Evolutionary conservation across 139 green algal genomes (phyloP).

Genomic region (Pycnococcus provasolii): DNA sequence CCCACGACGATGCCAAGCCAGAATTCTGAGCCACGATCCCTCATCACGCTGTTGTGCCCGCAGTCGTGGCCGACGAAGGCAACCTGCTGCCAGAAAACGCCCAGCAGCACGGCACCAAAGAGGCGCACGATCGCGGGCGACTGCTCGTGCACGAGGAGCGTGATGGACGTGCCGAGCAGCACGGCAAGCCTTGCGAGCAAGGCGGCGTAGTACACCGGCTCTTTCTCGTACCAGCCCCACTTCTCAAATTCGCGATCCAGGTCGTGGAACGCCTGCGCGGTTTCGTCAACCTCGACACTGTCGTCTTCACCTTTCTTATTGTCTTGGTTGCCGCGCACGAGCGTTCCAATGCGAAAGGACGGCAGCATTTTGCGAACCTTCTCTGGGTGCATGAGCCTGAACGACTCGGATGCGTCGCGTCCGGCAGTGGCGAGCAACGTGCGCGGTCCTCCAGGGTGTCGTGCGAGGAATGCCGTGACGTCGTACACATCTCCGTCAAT

Average conservation of each 20-base stretch:
- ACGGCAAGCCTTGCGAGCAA: neutral
- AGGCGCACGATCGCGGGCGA: slow-evolving; percentile 9
- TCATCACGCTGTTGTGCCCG: slow-evolving; percentile 22
- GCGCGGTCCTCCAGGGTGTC: slow-evolving; percentile 2
- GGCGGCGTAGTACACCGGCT: neutral
- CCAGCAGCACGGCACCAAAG: slow-evolving; percentile 24
- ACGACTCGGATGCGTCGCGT: slow-evolving; percentile 13
- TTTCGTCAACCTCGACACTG: neutral
- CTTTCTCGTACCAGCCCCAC: neutral
- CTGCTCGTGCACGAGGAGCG: neutral
- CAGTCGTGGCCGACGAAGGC: slow-evolving; percentile 37
- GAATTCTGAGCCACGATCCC: too few relatives aligned
- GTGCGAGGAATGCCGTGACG: neutral
- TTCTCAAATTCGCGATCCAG: neutral
- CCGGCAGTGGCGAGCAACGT: slow-evolving; percentile 3
- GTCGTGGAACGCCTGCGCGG: neutral
- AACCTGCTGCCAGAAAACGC: slow-evolving; percentile 32
- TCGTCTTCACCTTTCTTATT: neutral
- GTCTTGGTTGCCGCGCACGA: neutral
- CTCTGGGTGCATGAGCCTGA: neutral
- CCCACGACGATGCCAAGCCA: slow-evolving; percentile 24
- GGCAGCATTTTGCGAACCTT: too few relatives aligned
- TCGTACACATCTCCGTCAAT: slow-evolving; percentile 14
- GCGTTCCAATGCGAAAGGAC: too few relatives aligned
- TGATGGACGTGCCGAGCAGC: neutral